Evolutionary conservation across 2,329 filamentous ascomycete species (phyloP).

Genomic region (Coleophoma eucalyptorum): DNA sequence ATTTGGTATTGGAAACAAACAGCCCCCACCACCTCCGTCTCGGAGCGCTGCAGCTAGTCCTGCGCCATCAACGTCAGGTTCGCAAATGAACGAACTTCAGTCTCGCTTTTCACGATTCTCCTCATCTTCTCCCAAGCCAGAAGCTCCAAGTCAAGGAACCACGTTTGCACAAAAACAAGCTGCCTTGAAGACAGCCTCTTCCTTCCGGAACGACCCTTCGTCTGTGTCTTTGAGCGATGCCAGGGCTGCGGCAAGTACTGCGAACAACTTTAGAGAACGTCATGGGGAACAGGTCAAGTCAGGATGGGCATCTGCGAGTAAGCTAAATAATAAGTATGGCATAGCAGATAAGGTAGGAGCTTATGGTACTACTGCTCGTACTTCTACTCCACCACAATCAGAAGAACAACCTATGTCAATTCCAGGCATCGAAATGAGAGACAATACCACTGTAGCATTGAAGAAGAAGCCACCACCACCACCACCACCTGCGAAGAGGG

Average conservation of each 20-base stretch:
- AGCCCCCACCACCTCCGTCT: constrained; percentile 19
- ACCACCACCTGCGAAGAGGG: constrained; percentile 26
- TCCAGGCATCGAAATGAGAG: constrained; percentile 8
- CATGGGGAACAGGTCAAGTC: constrained; percentile 55
- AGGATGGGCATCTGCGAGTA: constrained; percentile 39
- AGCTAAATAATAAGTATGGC: constrained; percentile 27
- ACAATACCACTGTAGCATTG: constrained; percentile 8
- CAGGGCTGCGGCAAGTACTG: constrained; percentile 44
- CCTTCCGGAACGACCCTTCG: constrained; percentile 46
- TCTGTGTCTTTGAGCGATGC: constrained; percentile 47
- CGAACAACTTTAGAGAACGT: constrained; percentile 54
- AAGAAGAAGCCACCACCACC: constrained; percentile 31
- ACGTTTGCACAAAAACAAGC: constrained; percentile 51
- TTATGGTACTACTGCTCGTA: constrained; percentile 8
- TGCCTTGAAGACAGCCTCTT: constrained; percentile 45
- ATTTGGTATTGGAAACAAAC: constrained; percentile 50
- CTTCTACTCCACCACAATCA: constrained; percentile 6
- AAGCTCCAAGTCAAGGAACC: constrained; percentile 36
- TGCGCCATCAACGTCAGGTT: constrained; percentile 6
- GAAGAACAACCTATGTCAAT: background rate
- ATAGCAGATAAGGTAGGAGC: constrained; percentile 24
- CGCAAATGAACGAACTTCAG: constrained; percentile 29
- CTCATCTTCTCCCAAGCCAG: constrained; percentile 25
- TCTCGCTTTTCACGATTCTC: constrained; percentile 28
- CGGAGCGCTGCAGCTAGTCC: constrained; percentile 9